A percentile compares a stretch with the other conserved stretches of the same genome.
These are phyloP conservation scores for Periconia sp. DNA, from an alignment of 2,329 filamentous ascomycete genomes.

Conservation along the genomic window DNA sequence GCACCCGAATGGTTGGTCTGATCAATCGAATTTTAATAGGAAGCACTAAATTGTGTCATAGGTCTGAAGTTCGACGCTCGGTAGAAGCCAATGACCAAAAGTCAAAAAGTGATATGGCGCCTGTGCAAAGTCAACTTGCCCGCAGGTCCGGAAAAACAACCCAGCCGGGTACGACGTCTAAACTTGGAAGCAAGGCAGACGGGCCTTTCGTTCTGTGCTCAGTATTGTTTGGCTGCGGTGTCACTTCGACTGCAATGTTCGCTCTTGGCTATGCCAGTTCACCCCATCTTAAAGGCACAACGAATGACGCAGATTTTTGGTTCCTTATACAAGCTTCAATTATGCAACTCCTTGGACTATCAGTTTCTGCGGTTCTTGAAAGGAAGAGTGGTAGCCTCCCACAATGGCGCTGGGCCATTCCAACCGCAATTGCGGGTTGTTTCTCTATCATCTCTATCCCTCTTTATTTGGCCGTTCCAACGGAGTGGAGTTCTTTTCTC, in stretches of 20 bases:
- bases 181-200: constrained; percentile 3
- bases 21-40: not conserved
- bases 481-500: too few species aligned
- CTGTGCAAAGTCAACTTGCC: constrained; percentile 4
- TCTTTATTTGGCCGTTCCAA: too few species aligned
- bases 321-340: too few species aligned
- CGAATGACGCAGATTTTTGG: constrained; percentile 6
- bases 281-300: constrained; percentile 3
- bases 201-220: constrained; percentile 2
- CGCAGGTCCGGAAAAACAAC: constrained; percentile 5
- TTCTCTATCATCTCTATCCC: too few species aligned
- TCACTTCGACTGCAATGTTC: constrained; percentile 2
- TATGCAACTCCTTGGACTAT: too few species aligned
- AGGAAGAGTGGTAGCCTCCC: too few species aligned
- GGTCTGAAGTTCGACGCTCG: constrained; percentile 2
- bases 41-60: constrained; percentile 1
- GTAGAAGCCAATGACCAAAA: not conserved
- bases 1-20: constrained; percentile 4
- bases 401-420: too few species aligned
- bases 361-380: too few species aligned
- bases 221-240: constrained; percentile 1
- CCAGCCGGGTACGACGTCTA: constrained; percentile 3
- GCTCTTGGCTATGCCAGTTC: constrained; percentile 4
- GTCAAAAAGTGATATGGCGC: constrained; percentile 5
- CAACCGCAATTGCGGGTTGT: too few species aligned